These are phyloP conservation scores for Talaromyces ruber DNA, from an alignment of 495 filamentous ascomycete species.

Conservation along the genomic window DNA sequence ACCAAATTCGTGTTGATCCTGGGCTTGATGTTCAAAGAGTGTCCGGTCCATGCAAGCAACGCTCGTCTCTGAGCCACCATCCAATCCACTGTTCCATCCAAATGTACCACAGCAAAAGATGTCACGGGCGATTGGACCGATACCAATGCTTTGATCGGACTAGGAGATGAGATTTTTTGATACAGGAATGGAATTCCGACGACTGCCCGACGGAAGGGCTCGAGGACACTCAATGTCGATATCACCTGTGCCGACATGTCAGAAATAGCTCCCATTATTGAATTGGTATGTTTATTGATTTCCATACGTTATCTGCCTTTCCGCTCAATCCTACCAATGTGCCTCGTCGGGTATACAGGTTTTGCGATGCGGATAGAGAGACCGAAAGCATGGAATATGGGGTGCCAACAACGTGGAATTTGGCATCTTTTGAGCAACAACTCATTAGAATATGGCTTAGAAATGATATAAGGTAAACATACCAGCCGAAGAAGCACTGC, in stretches of 20 bases:
- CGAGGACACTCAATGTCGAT: conserved; percentile 81
- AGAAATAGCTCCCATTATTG: background rate
- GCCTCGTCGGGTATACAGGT: conserved; percentile 82
- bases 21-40: conserved; percentile 67
- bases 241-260: conserved; percentile 41
- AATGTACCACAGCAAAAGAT: conserved; percentile 75
- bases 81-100: conserved; percentile 96
- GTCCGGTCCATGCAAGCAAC: conserved; percentile 92
- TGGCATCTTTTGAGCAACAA: conserved; percentile 57
- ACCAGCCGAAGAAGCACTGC: conserved; percentile 34
- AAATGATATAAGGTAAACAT: conserved; percentile 3
- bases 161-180: conserved; percentile 78
- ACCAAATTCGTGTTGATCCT: conserved; percentile 66
- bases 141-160: conserved; percentile 76
- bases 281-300: background rate
- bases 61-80: conserved; percentile 78
- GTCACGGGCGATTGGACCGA: conserved; percentile 76
- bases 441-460: background rate
- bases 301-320: conserved; percentile 73
- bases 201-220: conserved; percentile 66
- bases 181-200: conserved; percentile 91
- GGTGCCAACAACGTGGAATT: conserved; percentile 83
- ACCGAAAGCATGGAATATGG: conserved; percentile 91
- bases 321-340: conserved; percentile 86
- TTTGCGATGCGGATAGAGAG: conserved; percentile 83